A percentile compares a stretch with the other conserved stretches of the same genome.
Evolutionary conservation across 805 yeast species (phyloP).

Genomic region (Zygosaccharomyces pseudorouxii): DNA sequence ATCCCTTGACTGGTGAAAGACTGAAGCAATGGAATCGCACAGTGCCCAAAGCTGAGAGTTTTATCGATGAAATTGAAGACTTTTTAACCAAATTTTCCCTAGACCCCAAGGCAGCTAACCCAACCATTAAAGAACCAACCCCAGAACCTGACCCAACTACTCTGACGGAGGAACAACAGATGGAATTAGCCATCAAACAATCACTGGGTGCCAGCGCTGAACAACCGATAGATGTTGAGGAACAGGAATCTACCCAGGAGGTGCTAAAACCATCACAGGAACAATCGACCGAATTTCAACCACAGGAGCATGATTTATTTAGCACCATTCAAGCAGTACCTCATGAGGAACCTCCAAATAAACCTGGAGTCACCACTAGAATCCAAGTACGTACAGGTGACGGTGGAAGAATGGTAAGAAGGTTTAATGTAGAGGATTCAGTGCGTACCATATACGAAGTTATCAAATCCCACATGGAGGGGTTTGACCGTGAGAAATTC

Average conservation of each 20-base stretch:
- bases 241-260: slow-evolving; percentile 18
- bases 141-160: slow-evolving; percentile 56
- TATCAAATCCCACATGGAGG: slow-evolving; percentile 55
- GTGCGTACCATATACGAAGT: slow-evolving; percentile 59
- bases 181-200: slow-evolving; percentile 67
- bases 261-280: slow-evolving; percentile 11
- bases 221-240: slow-evolving; percentile 23
- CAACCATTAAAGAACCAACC: slow-evolving; percentile 55
- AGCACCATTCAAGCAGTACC: slow-evolving; percentile 46
- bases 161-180: slow-evolving; percentile 78
- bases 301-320: slow-evolving; percentile 41
- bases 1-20: slow-evolving; percentile 94
- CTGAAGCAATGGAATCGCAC: slow-evolving; percentile 66
- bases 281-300: neutral
- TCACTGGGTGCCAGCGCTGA: slow-evolving; percentile 44
- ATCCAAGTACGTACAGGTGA: slow-evolving; percentile 85
- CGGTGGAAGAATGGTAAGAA: slow-evolving; percentile 75
- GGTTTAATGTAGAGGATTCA: slow-evolving; percentile 53
- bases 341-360: slow-evolving; percentile 58
- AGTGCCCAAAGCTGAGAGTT: slow-evolving; percentile 55
- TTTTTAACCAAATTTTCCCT: slow-evolving; percentile 65
- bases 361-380: slow-evolving; percentile 58
- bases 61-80: slow-evolving; percentile 63
- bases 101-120: slow-evolving; percentile 59
- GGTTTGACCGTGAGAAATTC: slow-evolving; percentile 42